Conservation (phyloP, 129 eudicot genomes). For the Artemisia tridentata region DNA sequence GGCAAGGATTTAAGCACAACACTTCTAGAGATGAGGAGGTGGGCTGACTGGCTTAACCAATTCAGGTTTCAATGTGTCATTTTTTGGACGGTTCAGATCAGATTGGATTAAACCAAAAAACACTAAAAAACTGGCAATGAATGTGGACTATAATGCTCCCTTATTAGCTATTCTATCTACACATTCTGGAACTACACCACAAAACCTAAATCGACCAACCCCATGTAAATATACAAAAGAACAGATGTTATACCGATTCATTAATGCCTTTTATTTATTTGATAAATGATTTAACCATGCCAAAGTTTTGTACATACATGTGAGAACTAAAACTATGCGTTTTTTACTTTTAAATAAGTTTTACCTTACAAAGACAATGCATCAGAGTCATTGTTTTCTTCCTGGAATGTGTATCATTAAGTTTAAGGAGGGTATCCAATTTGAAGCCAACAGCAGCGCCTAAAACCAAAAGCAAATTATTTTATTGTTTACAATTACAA, state of each 20-base stretch:
- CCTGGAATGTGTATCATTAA: constrained; percentile 81
- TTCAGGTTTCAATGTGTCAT: too few relatives aligned
- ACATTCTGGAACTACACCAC: neutral
- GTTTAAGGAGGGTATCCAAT: constrained; percentile 89
- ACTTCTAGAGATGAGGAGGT: too few relatives aligned
- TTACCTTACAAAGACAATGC: constrained; percentile 97
- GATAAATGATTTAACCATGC: too few relatives aligned
- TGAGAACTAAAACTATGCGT: too few relatives aligned
- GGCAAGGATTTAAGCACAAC: too few relatives aligned
- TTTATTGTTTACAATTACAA: neutral
- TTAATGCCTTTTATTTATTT: too few relatives aligned
- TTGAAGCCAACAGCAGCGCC: constrained; percentile 94
- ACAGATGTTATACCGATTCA: too few relatives aligned
- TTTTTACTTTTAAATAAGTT: neutral
- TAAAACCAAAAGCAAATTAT: constrained; percentile 26
- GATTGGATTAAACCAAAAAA: neutral
- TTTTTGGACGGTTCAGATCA: neutral
- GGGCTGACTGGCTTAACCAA: too few relatives aligned
- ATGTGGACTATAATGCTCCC: neutral
- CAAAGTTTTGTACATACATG: too few relatives aligned
- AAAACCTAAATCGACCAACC: neutral
- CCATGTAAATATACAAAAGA: neutral
- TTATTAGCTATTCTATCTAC: neutral
- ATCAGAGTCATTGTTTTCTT: constrained; percentile 89
- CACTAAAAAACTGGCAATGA: too few relatives aligned